phyloP scores from a whole-genome alignment of 148 eudicot genomes.

The Rhododendron griersonianum region DNA sequence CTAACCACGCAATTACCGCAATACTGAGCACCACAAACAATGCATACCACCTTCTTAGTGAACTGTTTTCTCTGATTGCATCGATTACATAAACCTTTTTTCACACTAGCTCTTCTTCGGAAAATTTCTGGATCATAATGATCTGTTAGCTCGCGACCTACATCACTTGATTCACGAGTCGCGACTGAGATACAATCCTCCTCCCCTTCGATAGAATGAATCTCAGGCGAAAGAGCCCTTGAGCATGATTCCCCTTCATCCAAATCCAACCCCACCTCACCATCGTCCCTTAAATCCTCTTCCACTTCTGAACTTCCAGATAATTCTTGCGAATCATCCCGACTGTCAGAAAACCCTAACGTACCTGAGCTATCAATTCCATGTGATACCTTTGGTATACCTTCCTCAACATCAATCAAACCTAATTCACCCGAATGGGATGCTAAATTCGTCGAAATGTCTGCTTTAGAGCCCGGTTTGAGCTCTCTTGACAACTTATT shows the following conservation, averaged over 20 bases:
- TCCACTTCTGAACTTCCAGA: slow-evolving; percentile 55
- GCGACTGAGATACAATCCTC: slow-evolving; percentile 24
- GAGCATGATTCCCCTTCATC: slow-evolving; percentile 5
- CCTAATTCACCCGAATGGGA: not conserved
- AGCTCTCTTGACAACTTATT: slow-evolving; percentile 12
- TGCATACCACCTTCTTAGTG: slow-evolving; percentile 56
- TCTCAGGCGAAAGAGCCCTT: slow-evolving; percentile 21
- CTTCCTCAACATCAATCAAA: slow-evolving; percentile 8
- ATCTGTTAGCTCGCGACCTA: slow-evolving; percentile 17
- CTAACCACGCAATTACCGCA: slow-evolving; percentile 60
- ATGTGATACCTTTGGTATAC: slow-evolving; percentile 14
- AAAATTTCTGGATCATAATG: slow-evolving; percentile 7
- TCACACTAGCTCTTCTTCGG: slow-evolving; percentile 29
- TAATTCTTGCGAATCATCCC: slow-evolving; percentile 44
- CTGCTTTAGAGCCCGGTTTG: not conserved
- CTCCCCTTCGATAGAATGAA: slow-evolving; percentile 14
- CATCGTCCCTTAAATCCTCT: slow-evolving; percentile 35
- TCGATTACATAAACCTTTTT: slow-evolving; percentile 61
- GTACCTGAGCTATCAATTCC: slow-evolving; percentile 50
- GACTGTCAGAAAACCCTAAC: slow-evolving; percentile 59
- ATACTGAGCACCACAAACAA: slow-evolving; percentile 73
- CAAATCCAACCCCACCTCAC: slow-evolving; percentile 21
- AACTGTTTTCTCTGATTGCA: slow-evolving; percentile 60
- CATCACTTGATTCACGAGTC: slow-evolving; percentile 30
- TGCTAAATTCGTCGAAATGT: not conserved